phyloP scores from a whole-genome alignment of 2,329 filamentous ascomycete genomes.

The Aspergillus felis region DNA sequence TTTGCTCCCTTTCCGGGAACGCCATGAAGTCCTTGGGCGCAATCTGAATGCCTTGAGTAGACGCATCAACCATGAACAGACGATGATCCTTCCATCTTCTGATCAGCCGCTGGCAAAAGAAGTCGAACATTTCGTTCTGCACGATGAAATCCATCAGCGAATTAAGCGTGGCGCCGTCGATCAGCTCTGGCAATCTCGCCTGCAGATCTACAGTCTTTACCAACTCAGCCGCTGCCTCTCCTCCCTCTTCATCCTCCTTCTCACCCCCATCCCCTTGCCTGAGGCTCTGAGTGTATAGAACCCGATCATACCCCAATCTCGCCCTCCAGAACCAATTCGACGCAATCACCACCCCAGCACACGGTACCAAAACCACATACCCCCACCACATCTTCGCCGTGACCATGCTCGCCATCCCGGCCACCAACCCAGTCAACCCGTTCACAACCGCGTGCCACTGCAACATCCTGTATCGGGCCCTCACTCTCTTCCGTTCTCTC shows the following conservation, averaged over 20 bases:
- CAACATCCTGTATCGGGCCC: conserved; percentile 38
- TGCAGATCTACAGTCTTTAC: neutral
- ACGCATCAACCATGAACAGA: neutral
- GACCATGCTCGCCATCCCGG: conserved; percentile 49
- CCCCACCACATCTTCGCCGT: conserved; percentile 52
- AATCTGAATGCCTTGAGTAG: neutral
- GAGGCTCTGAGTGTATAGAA: conserved; percentile 12
- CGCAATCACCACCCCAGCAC: conserved; percentile 44
- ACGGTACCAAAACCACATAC: conserved; percentile 50
- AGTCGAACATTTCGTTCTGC: neutral
- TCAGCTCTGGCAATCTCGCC: neutral
- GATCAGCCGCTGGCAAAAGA: neutral
- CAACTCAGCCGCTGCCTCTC: neutral
- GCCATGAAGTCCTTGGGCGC: neutral
- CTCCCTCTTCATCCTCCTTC: neutral
- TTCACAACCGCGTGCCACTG: conserved; percentile 45
- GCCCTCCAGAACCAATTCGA: conserved; percentile 50
- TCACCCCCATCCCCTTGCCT: neutral
- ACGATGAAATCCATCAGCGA: neutral
- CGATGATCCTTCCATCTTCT: neutral
- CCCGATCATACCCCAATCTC: conserved; percentile 46
- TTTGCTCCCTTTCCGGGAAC: neutral
- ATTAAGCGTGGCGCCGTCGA: neutral
- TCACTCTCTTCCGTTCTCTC: conserved; percentile 26
- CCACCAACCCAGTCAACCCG: conserved; percentile 45